Percentiles rank a stretch among this genome's conserved stretches.
phyloP scores from a whole-genome alignment of 2,329 filamentous ascomycete genomes.

The Fusarium tanahbumbuense region DNA sequence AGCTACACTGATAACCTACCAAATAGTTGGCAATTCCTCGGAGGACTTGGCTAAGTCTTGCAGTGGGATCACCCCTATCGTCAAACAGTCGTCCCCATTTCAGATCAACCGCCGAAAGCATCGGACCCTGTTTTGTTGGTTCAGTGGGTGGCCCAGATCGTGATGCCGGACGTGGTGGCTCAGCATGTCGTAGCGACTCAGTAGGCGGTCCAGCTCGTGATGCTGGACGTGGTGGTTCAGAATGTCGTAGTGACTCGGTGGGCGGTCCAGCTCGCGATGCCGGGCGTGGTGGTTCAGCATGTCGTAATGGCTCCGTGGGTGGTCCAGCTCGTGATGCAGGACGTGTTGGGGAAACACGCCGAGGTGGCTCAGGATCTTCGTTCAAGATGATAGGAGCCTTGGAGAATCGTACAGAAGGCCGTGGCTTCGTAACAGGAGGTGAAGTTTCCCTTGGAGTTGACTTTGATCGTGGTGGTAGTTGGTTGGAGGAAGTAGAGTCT shows the following conservation, averaged over 20 bases:
- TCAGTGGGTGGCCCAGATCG: conserved; percentile 20
- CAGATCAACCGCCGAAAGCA: conserved; percentile 67
- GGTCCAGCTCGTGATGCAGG: too few species aligned
- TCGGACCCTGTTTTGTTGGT: neutral
- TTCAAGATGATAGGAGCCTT: conserved; percentile 46
- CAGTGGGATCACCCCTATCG: conserved; percentile 72
- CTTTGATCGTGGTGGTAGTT: conserved; percentile 17
- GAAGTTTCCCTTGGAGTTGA: conserved; percentile 11
- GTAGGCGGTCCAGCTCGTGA: neutral
- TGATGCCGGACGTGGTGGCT: conserved; percentile 3
- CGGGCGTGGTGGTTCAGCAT: neutral
- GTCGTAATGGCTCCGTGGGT: neutral
- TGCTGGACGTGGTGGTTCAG: neutral
- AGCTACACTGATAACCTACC: conserved; percentile 58
- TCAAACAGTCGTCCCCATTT: conserved; percentile 84
- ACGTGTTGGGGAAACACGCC: conserved; percentile 2
- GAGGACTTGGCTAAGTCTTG: conserved; percentile 76
- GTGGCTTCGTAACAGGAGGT: conserved; percentile 28
- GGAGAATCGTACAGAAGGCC: conserved; percentile 50
- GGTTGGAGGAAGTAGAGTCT: conserved; percentile 35
- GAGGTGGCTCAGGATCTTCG: conserved; percentile 18
- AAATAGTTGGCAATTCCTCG: conserved; percentile 79
- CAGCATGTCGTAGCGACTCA: neutral
- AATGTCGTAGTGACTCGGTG: neutral
- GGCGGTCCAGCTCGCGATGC: too few species aligned